Conservation (phyloP, 352 stramenopile genomes). For the Phytophthora nicotianae region DNA sequence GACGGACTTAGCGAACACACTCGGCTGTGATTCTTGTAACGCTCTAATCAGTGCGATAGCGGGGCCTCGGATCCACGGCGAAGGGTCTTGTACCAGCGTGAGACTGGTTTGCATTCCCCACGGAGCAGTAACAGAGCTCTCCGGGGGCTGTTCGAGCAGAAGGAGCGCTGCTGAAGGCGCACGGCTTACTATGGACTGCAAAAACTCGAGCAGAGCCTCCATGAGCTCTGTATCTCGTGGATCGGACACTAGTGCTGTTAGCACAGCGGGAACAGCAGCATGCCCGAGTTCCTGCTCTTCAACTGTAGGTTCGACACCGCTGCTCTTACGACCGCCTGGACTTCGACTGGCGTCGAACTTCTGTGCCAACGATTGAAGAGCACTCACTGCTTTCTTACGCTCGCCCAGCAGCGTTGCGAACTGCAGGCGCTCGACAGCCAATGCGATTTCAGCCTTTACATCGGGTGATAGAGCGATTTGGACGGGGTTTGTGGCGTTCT, state of each 20-base stretch:
- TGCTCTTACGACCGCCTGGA: slow-evolving; percentile 9
- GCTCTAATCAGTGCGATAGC: slow-evolving; percentile 62
- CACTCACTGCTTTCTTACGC: slow-evolving; percentile 62
- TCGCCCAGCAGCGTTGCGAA: slow-evolving; percentile 78
- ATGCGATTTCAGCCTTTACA: slow-evolving; percentile 41
- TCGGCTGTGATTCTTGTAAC: slow-evolving; percentile 61
- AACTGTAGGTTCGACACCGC: slow-evolving; percentile 14
- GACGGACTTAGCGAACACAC: slow-evolving; percentile 49
- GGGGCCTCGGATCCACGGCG: slow-evolving; percentile 79
- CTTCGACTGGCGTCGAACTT: slow-evolving; percentile 15
- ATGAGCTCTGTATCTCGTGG: slow-evolving; percentile 86
- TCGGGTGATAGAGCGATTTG: not conserved
- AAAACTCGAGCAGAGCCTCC: slow-evolving; percentile 80
- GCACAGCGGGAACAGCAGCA: slow-evolving; percentile 51
- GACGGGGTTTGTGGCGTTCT: slow-evolving; percentile 1
- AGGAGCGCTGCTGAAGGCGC: slow-evolving; percentile 41
- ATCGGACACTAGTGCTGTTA: slow-evolving; percentile 72
- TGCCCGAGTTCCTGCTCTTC: slow-evolving; percentile 51
- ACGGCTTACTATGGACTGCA: slow-evolving; percentile 57
- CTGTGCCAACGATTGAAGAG: slow-evolving; percentile 51
- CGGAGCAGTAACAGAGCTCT: slow-evolving; percentile 15
- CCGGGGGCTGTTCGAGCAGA: slow-evolving; percentile 37
- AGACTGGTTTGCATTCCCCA: slow-evolving; percentile 71
- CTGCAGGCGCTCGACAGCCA: slow-evolving; percentile 69
- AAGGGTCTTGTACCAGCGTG: slow-evolving; percentile 75